Evolutionary conservation across 2,329 filamentous ascomycete genomes (phyloP).

Genomic region (Huntiella abstrusa): DNA sequence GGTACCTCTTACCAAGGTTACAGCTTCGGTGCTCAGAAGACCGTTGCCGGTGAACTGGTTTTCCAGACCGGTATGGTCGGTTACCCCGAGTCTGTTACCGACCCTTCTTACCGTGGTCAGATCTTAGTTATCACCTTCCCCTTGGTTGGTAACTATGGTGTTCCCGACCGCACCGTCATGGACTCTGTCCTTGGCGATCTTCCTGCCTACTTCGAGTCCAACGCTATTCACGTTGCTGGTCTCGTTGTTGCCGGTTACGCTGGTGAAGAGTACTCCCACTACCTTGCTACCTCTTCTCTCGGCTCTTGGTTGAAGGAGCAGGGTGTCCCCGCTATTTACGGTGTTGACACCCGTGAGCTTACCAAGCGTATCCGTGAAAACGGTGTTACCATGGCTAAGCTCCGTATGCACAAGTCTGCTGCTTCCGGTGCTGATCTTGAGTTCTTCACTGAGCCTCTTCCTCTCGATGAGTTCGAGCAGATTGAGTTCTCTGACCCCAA

Average conservation of each 20-base stretch:
- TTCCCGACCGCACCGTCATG: constrained; percentile 67
- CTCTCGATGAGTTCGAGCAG: constrained; percentile 44
- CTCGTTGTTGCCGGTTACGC: constrained; percentile 81
- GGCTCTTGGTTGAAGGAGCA: constrained; percentile 95
- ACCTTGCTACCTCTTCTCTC: constrained; percentile 74
- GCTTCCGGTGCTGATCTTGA: constrained; percentile 8
- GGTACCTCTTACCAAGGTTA: constrained; percentile 80
- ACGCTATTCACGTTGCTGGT: constrained; percentile 81
- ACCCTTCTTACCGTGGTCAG: constrained; percentile 77
- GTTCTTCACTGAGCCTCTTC: constrained; percentile 15
- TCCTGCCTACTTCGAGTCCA: constrained; percentile 83
- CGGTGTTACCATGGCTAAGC: constrained; percentile 87
- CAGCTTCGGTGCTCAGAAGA: constrained; percentile 92
- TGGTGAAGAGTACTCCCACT: constrained; percentile 89
- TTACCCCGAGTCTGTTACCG: constrained; percentile 84
- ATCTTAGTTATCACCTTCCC: constrained; percentile 95
- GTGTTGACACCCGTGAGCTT: constrained; percentile 79
- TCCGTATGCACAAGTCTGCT: constrained; percentile 50
- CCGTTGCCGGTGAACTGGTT: constrained; percentile 87
- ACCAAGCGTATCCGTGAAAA: constrained; percentile 89
- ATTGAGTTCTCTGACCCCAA: constrained; percentile 88
- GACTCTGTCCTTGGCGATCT: constrained; percentile 73
- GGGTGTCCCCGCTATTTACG: constrained; percentile 81
- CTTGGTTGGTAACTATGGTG: constrained; percentile 91
- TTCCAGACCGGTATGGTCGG: constrained; percentile 99